phyloP scores from a whole-genome alignment of 306 rosid genomes.

The Cicer cuneatum region DNA sequence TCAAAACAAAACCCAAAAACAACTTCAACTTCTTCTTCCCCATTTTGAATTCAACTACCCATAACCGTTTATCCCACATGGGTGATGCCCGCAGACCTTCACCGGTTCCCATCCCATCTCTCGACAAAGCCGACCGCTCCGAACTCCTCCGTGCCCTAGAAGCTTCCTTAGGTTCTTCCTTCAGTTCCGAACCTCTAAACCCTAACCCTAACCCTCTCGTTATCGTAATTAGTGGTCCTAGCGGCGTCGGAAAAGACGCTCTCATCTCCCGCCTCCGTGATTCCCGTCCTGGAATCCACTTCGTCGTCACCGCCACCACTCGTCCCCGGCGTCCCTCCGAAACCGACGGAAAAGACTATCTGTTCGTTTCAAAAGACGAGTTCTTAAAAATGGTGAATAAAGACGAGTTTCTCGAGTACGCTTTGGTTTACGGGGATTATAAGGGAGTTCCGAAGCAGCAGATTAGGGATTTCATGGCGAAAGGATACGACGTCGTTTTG shows the following conservation, averaged over 20 bases:
- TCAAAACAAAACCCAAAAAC: not conserved
- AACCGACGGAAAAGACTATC: conserved; percentile 72
- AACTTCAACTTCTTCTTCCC: not conserved
- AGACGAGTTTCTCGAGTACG: conserved; percentile 84
- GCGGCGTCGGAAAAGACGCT: conserved; percentile 97
- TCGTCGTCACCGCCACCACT: conserved; percentile 84
- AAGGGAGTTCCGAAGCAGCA: conserved; percentile 93
- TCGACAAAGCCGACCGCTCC: conserved; percentile 58
- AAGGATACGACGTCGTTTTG: conserved; percentile 73
- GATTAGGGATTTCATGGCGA: conserved; percentile 74
- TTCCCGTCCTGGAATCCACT: conserved; percentile 64
- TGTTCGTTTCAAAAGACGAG: conserved; percentile 74
- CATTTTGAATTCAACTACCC: conserved; percentile 20
- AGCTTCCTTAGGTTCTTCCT: conserved; percentile 68
- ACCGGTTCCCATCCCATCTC: conserved; percentile 51
- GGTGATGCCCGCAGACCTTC: conserved; percentile 51
- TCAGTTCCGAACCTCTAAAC: conserved; percentile 62
- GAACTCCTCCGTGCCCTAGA: conserved; percentile 83
- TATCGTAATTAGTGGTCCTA: conserved; percentile 86
- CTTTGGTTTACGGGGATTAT: conserved; percentile 88
- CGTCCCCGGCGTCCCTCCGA: conserved; percentile 71
- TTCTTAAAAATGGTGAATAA: conserved; percentile 63
- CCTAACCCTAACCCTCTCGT: conserved; percentile 71
- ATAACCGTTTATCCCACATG: conserved; percentile 45
- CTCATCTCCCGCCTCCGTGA: conserved; percentile 64